Conservation (phyloP, 345 rosid genomes). For the Psidium friedrichsthalianum region DNA sequence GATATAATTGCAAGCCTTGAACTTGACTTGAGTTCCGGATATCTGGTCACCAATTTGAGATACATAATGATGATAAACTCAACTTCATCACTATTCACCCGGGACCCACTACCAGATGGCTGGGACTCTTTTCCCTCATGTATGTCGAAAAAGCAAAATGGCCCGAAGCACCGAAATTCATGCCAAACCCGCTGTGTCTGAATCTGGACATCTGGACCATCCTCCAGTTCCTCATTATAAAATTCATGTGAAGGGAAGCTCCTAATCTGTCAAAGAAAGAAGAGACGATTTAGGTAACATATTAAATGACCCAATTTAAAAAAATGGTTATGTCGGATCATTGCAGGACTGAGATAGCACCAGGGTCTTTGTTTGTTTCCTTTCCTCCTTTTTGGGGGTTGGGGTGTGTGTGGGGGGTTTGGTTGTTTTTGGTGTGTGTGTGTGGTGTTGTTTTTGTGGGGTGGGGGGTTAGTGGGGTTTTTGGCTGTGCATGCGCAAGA, state of each 20-base stretch:
- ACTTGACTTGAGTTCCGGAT: slow-evolving; percentile 77
- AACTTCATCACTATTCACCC: slow-evolving; percentile 66
- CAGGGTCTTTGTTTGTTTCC: neutral
- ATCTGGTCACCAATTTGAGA: slow-evolving; percentile 66
- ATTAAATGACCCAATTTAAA: neutral
- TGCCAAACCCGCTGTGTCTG: slow-evolving; percentile 86
- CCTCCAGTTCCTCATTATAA: slow-evolving; percentile 67
- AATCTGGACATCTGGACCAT: slow-evolving; percentile 53
- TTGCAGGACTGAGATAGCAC: neutral
- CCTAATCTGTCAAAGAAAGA: slow-evolving; percentile 42
- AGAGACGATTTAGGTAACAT: neutral
- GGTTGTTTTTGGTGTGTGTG: neutral
- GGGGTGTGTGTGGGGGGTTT: too few species aligned
- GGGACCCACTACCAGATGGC: slow-evolving; percentile 79
- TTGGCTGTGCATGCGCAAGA: neutral
- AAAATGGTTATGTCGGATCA: neutral
- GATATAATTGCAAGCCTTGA: slow-evolving; percentile 84
- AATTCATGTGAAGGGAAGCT: slow-evolving; percentile 86
- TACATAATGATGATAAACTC: slow-evolving; percentile 74
- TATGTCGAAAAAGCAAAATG: slow-evolving; percentile 86
- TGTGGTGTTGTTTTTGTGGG: neutral
- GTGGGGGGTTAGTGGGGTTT: accelerated
- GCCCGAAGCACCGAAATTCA: slow-evolving; percentile 67
- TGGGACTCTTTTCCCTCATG: slow-evolving; percentile 82
- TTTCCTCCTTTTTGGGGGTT: neutral